A percentile compares a stretch with the other conserved stretches of the same genome.
Conservation (phyloP, 441 rosid species). For the Arabidopsis lyrata region DNA sequence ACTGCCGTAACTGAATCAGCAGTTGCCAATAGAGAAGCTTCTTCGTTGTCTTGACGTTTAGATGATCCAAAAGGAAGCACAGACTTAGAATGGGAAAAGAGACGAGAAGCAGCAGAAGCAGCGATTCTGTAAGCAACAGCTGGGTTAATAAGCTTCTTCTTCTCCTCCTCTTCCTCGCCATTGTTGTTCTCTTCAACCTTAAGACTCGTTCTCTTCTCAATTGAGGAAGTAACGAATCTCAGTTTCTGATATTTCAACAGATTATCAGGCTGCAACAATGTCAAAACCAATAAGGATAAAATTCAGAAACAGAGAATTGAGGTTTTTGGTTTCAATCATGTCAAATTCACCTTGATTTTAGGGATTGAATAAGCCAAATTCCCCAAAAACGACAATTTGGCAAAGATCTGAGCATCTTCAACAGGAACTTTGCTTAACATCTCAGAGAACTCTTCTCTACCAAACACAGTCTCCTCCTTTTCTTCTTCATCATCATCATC, state of each 20-base stretch:
- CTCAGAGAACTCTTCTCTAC: conserved; percentile 70
- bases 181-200: conserved; percentile 47
- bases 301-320: conserved; percentile 1
- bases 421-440: conserved; percentile 70
- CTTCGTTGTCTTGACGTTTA: conserved; percentile 43
- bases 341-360: conserved; percentile 62
- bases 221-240: conserved; percentile 75
- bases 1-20: conserved; percentile 97
- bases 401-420: conserved; percentile 77
- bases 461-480: conserved; percentile 56
- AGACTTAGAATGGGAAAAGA: conserved; percentile 72
- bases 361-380: conserved; percentile 83
- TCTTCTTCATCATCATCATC: conserved; percentile 48
- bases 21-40: conserved; percentile 78
- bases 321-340: not conserved
- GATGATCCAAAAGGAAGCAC: conserved; percentile 72
- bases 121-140: conserved; percentile 83
- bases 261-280: conserved; percentile 34
- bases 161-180: conserved; percentile 31
- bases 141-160: conserved; percentile 59
- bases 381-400: conserved; percentile 81
- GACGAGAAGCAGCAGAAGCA: conserved; percentile 90
- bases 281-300: not conserved
- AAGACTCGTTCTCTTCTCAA: conserved; percentile 59
- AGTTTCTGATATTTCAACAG: conserved; percentile 54